Evolutionary conservation across 495 filamentous ascomycete genomes (phyloP), one percentile per base, ranked within the genome.

Genomic region (Lichina pygmaea): DNA sequence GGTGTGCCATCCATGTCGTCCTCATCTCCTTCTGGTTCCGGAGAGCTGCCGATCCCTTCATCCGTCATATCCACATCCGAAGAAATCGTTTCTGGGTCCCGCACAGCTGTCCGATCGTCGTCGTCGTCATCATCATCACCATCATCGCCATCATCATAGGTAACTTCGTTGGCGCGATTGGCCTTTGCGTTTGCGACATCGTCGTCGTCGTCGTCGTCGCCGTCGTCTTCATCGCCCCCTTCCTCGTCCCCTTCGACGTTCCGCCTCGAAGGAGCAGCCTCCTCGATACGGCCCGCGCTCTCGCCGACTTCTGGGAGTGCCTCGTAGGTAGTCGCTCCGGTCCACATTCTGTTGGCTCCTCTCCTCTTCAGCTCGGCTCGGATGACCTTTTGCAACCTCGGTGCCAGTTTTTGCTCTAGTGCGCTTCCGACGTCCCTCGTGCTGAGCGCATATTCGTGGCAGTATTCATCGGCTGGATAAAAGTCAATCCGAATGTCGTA

Each of bases 121-220:
- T 39, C 36, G 6, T 65, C 46, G 77, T 60, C 51, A 86, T 76
- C 73, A 50, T 85, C 73, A 56, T 97, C 89, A 6, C 81, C 91
- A 33, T 92, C 86, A 53, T 95, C 86, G 33, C 84, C 84, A 7
- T 70, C 84, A 36, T 80, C 91, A 55, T 95, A 97, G 10, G 80
- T 83, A 7, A 86, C 72, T 34, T 75, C 79, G 60, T 93, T 80
- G 41, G 63, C 60, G 42, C 78, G 70, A 57, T 89, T 86, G 12
- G 74, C 70, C 58, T 82, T 81, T 46, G 75, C 72, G 45, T 74
- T 72, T 33, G 89, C 92, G 42, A 84, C 84, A 57, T 94, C 86
- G 48, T 78, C 75, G 32, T 72, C 77, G 17, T 72, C 71, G 32
- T 73, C 78, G 11, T 69, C 71, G 13, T 70, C 74, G 24, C 24